Evolutionary conservation across 2,329 filamentous ascomycete species (phyloP).

Genomic region (Parasarocladium wereldwijsianum): DNA sequence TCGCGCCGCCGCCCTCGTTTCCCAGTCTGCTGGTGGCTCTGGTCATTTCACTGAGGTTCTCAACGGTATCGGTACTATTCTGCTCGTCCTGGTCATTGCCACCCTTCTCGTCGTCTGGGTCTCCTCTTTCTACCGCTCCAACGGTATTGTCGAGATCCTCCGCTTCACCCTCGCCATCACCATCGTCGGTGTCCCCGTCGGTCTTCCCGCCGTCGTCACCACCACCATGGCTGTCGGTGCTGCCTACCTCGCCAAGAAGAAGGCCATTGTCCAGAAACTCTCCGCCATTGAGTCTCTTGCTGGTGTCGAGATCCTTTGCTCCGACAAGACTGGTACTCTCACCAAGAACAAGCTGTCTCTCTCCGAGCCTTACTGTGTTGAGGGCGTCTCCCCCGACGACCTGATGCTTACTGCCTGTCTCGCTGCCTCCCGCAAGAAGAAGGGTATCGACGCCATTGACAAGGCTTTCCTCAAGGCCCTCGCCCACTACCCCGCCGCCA

Average conservation of each 20-base stretch:
- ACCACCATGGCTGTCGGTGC: constrained; percentile 93
- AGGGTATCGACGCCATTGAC: constrained; percentile 89
- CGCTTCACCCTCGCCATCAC: constrained; percentile 79
- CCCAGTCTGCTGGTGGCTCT: constrained; percentile 54
- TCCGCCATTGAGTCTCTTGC: constrained; percentile 84
- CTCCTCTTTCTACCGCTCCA: constrained; percentile 76
- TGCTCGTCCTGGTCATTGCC: constrained; percentile 66
- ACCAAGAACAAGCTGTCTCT: constrained; percentile 92
- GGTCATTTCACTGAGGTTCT: constrained; percentile 89
- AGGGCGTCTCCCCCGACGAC: constrained; percentile 71
- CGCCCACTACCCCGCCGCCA: constrained; percentile 68
- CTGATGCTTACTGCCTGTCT: constrained; percentile 87
- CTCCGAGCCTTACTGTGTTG: constrained; percentile 69
- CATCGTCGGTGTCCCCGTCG: constrained; percentile 83
- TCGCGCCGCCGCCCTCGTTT: constrained; percentile 74
- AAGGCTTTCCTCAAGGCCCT: constrained; percentile 86
- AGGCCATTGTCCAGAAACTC: constrained; percentile 87
- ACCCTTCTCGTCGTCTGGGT: constrained; percentile 77
- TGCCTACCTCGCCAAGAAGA: constrained; percentile 80
- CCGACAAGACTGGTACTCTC: constrained; percentile 85
- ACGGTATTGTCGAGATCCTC: constrained; percentile 63
- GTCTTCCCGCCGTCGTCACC: constrained; percentile 84
- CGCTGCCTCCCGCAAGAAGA: constrained; percentile 85
- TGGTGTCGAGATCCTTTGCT: constrained; percentile 87
- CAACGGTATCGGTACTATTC: constrained; percentile 69